Conservation (phyloP, 2,329 filamentous ascomycete genomes). For the Curvularia hawaiiensis region DNA sequence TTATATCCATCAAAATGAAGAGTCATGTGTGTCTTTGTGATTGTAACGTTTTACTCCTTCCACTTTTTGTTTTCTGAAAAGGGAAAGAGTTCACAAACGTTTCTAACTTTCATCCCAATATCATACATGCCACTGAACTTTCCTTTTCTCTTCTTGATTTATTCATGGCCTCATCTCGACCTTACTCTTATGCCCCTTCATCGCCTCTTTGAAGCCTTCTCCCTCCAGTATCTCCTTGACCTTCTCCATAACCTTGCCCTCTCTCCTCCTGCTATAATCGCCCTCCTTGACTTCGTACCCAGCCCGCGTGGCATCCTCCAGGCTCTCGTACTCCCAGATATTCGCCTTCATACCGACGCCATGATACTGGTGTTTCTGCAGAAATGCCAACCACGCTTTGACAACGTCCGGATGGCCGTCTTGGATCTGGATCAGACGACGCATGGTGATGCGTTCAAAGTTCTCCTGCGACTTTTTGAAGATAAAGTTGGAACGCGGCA, state of each 20-base stretch:
- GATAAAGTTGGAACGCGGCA: conserved; percentile 86
- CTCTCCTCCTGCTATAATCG: conserved; percentile 37
- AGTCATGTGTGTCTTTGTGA: background rate
- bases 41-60: background rate
- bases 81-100: background rate
- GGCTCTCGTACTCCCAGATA: conserved; percentile 82
- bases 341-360: conserved; percentile 99
- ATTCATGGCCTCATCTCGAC: conserved; percentile 31
- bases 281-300: conserved; percentile 35
- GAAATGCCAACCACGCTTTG: conserved; percentile 88
- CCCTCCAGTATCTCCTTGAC: conserved; percentile 42
- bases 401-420: conserved; percentile 90
- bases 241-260: conserved; percentile 42
- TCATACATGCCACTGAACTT: background rate
- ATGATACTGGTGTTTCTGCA: conserved; percentile 90
- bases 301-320: conserved; percentile 52
- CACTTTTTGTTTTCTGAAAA: background rate
- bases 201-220: conserved; percentile 39
- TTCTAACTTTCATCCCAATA: background rate
- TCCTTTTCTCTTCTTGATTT: background rate
- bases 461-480: conserved; percentile 99
- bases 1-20: background rate
- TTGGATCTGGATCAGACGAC: conserved; percentile 87
- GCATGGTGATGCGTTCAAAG: conserved; percentile 87
- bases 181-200: conserved; percentile 32